Evolutionary conservation across 2,329 filamentous ascomycete species (phyloP).

Genomic region (Tolypocladium album): DNA sequence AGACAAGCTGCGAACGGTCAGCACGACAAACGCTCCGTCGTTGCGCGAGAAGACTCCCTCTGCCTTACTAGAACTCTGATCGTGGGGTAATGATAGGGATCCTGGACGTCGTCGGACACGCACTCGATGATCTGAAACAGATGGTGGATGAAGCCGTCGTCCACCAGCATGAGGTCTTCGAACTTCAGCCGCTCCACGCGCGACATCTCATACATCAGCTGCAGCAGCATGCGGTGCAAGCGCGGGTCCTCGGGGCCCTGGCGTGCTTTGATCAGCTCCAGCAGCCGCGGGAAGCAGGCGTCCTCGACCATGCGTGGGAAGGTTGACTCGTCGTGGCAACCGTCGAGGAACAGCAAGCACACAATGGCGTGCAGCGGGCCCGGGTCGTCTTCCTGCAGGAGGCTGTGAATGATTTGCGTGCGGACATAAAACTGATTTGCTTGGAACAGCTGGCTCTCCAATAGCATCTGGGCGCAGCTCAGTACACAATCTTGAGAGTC

Average conservation of each 20-base stretch:
- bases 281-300: slow-evolving; percentile 69
- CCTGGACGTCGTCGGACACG: slow-evolving; percentile 73
- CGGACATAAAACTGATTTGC: slow-evolving; percentile 77
- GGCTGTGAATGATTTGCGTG: slow-evolving; percentile 81
- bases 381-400: slow-evolving; percentile 74
- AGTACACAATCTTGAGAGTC: slow-evolving; percentile 69
- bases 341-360: slow-evolving; percentile 80
- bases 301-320: slow-evolving; percentile 85
- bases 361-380: slow-evolving; percentile 72
- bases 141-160: slow-evolving; percentile 73
- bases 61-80: slow-evolving; percentile 74
- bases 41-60: too few species aligned
- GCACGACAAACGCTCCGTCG: background rate
- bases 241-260: slow-evolving; percentile 55
- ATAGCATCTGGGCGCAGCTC: slow-evolving; percentile 67
- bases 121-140: slow-evolving; percentile 84
- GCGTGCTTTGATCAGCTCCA: slow-evolving; percentile 66
- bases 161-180: slow-evolving; percentile 65
- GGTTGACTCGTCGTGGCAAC: slow-evolving; percentile 62
- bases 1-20: slow-evolving; percentile 54
- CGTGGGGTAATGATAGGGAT: slow-evolving; percentile 92
- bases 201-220: slow-evolving; percentile 93
- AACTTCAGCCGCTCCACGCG: slow-evolving; percentile 72
- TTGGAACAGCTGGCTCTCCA: slow-evolving; percentile 64
- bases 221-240: slow-evolving; percentile 71